Evolutionary conservation across 164 flowering plant species (phyloP), one percentile per base, ranked within the genome.

Genomic region (Umbilicus rupestris): DNA sequence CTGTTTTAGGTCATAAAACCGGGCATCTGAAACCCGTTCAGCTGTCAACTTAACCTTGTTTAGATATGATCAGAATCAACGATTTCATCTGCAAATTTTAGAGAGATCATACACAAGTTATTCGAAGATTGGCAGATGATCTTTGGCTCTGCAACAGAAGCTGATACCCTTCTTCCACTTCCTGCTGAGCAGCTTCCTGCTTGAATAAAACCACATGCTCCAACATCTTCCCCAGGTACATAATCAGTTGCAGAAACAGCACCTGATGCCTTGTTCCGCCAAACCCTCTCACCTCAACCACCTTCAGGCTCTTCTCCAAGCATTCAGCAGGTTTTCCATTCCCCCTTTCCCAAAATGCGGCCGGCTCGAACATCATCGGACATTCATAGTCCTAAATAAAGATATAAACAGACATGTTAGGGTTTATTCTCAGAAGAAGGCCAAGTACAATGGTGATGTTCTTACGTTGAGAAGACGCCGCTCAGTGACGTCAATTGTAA

Each of bases 381-480:
- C 71, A 58, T 10, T 17, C 46, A 16, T 71, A 69, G 28, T 68
- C 74, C 77, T 77, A 29, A n/a, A 52, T 55, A 19, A 58, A 28
- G 5, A n/a, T n/a, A n/a, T n/a, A 3, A 52, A n/a, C 7, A 65
- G 3, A 7, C 3, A 16, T 2, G 1, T 4, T 29, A 31, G 1
- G 10, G n/a, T n/a, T n/a, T n/a, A n/a, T n/a, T n/a, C n/a, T n/a
- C n/a, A n/a, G n/a, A n/a, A n/a, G n/a, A n/a, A n/a, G n/a, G n/a
- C n/a, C n/a, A n/a, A n/a, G n/a, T n/a, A n/a, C n/a, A n/a, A n/a
- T 47, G n/a, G 30, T 37, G 16, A 14, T 28, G 15, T 57, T 57
- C 78, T 75, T 42, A 79, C 84, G 0, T 49, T 19, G 63, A 77
- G 52, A 14, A 42, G 59, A 46, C n/a, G 68, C 5, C 57, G 33